Base-by-base conservation (phyloP, 768 basidiomycete species). In the Agaricus subrufescens region DNA sequence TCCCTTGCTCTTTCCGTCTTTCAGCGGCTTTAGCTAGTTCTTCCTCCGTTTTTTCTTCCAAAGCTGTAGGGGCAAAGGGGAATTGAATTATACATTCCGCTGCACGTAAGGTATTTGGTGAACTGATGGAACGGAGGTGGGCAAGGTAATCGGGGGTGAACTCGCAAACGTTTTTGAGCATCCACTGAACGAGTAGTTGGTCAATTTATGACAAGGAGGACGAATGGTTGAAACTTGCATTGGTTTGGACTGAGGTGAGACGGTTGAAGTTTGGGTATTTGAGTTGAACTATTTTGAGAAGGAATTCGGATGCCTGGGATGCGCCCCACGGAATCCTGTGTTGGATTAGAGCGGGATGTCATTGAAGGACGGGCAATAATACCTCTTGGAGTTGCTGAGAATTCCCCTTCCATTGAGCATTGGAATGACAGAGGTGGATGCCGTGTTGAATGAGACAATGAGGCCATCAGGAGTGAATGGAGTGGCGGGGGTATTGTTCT, bases 241-340 rank as follows among this genome's bases (percentile, higher is more conserved):
- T 87, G 4, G 93, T 83, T 63, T 98, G 96, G 0, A 75, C 65
- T 14, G 81, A 66, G 0, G 89, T 89, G 10, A 98, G 83, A 43
- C 92, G 85, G 1, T 88, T 89, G 68, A 98, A 98, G 46, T 79
- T 87, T 27, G 96, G 89, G 66, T 98, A 97, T 70, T 98, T 99
- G 37, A 98, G 81, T 66, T 98, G 95, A 42, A 95, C 85, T 23
- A 96, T 84, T 66, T 94, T 97, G 58, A 95, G 83, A 50, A 98
- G 79, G 65, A 97, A 90, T 54, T 99, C 97, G 0, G 91, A 84
- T 1, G 93, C 84, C 64, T 98, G 95, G 2, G 85, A 82, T 26
- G 89, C 84, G 27, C 97, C 97, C 92, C 94, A 98, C 3, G 93
- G 90, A 70, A 99, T 91, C 60, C 95, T 97, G 59, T 19, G 29